Evolutionary conservation across 1,139 yeast genomes (phyloP).

Genomic region (Saccharomyces hybrid): DNA sequence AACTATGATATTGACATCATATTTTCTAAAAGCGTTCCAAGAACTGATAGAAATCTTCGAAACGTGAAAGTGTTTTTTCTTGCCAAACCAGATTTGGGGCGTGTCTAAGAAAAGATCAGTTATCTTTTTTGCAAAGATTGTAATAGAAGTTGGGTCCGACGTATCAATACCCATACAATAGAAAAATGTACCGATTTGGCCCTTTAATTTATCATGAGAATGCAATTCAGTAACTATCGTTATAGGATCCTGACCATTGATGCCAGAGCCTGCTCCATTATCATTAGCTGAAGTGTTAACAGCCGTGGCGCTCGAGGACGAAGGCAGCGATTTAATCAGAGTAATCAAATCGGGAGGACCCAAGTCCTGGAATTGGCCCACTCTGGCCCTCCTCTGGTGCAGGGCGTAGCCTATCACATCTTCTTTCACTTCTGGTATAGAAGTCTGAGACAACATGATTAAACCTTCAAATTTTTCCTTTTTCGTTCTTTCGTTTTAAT

Average conservation of each 20-base stretch:
- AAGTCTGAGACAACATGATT: constrained; percentile 39
- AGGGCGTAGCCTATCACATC: constrained; percentile 44
- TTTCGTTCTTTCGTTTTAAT: neutral
- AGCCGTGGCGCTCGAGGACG: constrained; percentile 15
- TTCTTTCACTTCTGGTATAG: constrained; percentile 50
- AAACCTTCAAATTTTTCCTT: neutral
- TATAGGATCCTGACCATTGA: constrained; percentile 9
- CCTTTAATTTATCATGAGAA: constrained; percentile 28
- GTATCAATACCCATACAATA: constrained; percentile 55
- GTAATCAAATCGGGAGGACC: constrained; percentile 95
- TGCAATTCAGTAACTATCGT: constrained; percentile 21
- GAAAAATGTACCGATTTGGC: constrained; percentile 35
- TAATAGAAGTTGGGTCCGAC: constrained; percentile 58
- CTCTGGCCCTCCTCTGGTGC: constrained; percentile 40
- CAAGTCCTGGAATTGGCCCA: constrained; percentile 46
- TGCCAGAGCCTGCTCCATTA: constrained; percentile 5
- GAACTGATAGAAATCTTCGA: constrained; percentile 63
- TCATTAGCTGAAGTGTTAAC: constrained; percentile 5
- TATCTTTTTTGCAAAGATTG: constrained; percentile 72
- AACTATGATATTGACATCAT: constrained; percentile 72
- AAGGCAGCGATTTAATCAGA: constrained; percentile 39
- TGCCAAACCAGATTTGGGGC: constrained; percentile 69
- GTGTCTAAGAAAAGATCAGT: constrained; percentile 54
- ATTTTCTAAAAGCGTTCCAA: constrained; percentile 67
- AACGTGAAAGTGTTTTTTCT: constrained; percentile 67